Conservation (phyloP, 768 basidiomycete species). For the Lactifluus hygrophoroides region DNA sequence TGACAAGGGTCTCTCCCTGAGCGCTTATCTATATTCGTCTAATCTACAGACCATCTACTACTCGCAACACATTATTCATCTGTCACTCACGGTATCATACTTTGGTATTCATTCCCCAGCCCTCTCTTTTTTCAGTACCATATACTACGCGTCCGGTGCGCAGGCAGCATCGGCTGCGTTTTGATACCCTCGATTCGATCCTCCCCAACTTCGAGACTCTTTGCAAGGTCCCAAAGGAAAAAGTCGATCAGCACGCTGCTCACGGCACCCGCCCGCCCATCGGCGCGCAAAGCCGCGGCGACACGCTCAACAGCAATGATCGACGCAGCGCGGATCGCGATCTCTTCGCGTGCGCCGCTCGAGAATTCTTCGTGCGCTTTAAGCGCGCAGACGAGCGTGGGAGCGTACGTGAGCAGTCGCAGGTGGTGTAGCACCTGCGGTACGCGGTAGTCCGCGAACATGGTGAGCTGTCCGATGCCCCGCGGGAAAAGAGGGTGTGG, state of each 20-base stretch:
- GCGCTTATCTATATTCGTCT: neutral
- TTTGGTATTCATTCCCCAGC: neutral
- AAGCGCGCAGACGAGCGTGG: conserved; percentile 46
- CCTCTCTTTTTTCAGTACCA: conserved; percentile 57
- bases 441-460: conserved; percentile 93
- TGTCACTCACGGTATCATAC: neutral
- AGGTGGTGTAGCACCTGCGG: conserved; percentile 88
- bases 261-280: conserved; percentile 26
- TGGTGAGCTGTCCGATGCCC: conserved; percentile 63
- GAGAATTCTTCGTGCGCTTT: conserved; percentile 35
- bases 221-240: conserved; percentile 84
- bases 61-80: neutral
- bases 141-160: conserved; percentile 73
- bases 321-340: conserved; percentile 74
- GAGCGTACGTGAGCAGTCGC: conserved; percentile 63
- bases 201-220: conserved; percentile 56
- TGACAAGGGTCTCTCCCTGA: too few relatives aligned
- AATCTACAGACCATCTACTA: neutral
- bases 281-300: conserved; percentile 35
- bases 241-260: conserved; percentile 85
- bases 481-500: conserved; percentile 70
- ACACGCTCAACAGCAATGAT: conserved; percentile 73
- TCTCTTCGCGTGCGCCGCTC: conserved; percentile 57
- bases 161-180: conserved; percentile 47
- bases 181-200: conserved; percentile 52